These are phyloP conservation scores for Aspergillus thermomutatus DNA, from an alignment of 2,329 filamentous ascomycete species.

Conservation along the genomic window DNA sequence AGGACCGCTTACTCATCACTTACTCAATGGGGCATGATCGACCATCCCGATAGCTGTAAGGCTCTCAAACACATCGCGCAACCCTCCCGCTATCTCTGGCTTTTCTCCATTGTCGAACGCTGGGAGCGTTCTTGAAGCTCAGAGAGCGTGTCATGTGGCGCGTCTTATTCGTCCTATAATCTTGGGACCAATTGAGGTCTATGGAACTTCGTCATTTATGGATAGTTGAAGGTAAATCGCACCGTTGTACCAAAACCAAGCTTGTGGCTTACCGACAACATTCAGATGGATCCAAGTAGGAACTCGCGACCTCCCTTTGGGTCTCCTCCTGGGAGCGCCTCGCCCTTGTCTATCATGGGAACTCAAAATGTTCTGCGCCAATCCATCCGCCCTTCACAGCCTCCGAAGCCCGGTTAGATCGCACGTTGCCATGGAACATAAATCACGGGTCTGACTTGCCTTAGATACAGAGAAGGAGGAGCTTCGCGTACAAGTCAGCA, in stretches of 20 bases:
- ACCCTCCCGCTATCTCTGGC: background rate
- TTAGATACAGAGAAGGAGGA: constrained; percentile 62
- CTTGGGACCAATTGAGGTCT: background rate
- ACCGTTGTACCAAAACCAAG: background rate
- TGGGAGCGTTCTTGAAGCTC: background rate
- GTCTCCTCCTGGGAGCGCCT: constrained; percentile 55
- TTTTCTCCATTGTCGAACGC: background rate
- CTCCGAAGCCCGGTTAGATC: constrained; percentile 36
- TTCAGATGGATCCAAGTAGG: constrained; percentile 36
- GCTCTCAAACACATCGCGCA: background rate
- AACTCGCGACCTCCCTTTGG: constrained; percentile 58
- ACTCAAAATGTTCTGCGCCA: constrained; percentile 35
- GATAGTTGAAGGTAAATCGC: background rate
- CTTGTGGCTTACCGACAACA: constrained; percentile 3
- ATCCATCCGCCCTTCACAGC: constrained; percentile 32
- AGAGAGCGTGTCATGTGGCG: background rate
- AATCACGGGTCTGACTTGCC: constrained; percentile 7
- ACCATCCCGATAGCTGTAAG: constrained; percentile 4
- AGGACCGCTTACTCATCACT: constrained; percentile 23
- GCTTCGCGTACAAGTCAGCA: constrained; percentile 83
- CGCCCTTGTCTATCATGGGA: constrained; percentile 34
- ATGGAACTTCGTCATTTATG: background rate
- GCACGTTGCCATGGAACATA: background rate
- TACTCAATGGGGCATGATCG: constrained; percentile 11
- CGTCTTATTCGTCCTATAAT: background rate